Conservation (phyloP, 2,329 filamentous ascomycete species). For the Penicillium psychrosexuale region DNA sequence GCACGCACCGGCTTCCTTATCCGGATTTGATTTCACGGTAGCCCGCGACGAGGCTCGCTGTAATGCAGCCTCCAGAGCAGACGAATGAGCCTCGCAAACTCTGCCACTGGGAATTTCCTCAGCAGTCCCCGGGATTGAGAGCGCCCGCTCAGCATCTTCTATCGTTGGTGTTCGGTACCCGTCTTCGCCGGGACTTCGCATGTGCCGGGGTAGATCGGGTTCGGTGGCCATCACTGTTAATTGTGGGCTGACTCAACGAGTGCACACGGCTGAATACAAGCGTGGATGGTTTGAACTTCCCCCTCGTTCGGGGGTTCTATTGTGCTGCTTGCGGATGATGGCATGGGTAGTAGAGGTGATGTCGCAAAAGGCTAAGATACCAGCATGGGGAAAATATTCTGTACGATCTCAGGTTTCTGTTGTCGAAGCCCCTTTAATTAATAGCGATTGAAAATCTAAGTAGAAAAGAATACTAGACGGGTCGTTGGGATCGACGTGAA, state of each 20-base stretch:
- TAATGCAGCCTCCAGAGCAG: conserved; percentile 28
- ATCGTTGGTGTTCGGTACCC: conserved; percentile 47
- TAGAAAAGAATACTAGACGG: not conserved
- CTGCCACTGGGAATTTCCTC: conserved; percentile 11
- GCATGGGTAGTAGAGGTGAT: not conserved
- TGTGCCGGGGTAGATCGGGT: conserved; percentile 30
- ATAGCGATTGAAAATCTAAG: not conserved
- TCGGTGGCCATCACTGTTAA: conserved; percentile 20
- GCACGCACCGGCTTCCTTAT: conserved; percentile 6
- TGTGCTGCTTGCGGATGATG: not conserved
- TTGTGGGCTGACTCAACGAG: not conserved
- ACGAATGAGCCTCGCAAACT: conserved; percentile 27
- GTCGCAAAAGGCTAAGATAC: not conserved
- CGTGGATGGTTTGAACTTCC: too few relatives aligned
- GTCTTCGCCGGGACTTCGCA: conserved; percentile 41
- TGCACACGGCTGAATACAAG: not conserved
- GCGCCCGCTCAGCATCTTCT: conserved; percentile 39
- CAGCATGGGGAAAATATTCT: not conserved
- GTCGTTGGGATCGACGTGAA: conserved; percentile 1
- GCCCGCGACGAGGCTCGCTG: conserved; percentile 22
- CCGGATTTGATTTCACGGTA: conserved; percentile 7
- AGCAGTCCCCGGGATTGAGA: conserved; percentile 11
- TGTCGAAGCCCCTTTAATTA: not conserved
- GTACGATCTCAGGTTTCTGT: not conserved
- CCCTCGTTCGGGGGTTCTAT: not conserved